A percentile compares a stretch with the other conserved stretches of the same genome.
Conservation (phyloP, 495 filamentous ascomycete genomes). For the Staphylotrichum longicolle region DNA sequence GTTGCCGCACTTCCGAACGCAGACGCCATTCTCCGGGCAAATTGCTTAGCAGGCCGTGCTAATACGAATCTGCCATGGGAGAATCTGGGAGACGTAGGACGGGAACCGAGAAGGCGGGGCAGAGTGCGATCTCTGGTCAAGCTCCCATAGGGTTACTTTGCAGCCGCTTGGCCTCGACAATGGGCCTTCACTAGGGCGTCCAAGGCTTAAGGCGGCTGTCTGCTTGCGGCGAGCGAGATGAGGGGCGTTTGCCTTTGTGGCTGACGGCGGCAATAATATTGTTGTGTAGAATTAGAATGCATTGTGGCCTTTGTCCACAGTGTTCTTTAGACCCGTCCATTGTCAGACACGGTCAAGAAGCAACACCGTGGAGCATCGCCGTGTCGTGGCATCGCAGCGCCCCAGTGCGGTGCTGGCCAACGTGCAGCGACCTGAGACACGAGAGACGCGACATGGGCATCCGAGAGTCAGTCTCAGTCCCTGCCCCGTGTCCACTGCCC, state of each 20-base stretch:
- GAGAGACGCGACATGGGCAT: no score
- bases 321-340: no score
- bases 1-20: conserved; percentile 24
- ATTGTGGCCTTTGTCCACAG: no score
- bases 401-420: background rate
- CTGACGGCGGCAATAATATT: conserved; percentile 22
- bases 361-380: background rate
- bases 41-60: conserved; percentile 17
- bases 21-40: conserved; percentile 1
- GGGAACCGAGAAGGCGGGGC: conserved; percentile 19
- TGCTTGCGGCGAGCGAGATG: conserved; percentile 25
- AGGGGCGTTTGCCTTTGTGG: conserved; percentile 13
- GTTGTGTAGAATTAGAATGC: no score
- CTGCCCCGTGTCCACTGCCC: no score
- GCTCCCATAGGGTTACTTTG: conserved; percentile 15
- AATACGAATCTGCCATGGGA: conserved; percentile 5
- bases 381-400: background rate
- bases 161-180: conserved; percentile 32
- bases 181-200: conserved; percentile 22
- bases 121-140: background rate
- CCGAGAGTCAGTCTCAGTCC: no score
- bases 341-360: no score
- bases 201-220: conserved; percentile 10
- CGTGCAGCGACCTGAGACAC: conserved; percentile 7
- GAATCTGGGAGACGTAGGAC: conserved; percentile 5